These are phyloP conservation scores for Penicillium nordicum DNA, from an alignment of 2,329 filamentous ascomycete species.

Conservation along the genomic window DNA sequence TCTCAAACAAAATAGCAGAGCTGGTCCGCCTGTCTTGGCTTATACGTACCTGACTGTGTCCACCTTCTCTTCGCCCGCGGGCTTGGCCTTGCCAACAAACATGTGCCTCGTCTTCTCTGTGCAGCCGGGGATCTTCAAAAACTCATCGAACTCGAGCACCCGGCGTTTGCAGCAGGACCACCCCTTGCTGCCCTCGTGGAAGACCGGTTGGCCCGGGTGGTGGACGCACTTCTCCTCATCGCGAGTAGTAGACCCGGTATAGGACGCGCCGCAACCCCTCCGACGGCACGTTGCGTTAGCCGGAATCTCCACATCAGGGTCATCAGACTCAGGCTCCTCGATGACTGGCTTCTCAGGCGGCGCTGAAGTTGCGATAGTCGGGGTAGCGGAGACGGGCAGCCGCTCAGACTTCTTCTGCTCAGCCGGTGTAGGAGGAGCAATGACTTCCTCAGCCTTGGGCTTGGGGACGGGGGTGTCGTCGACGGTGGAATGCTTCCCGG, in stretches of 20 bases:
- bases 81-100: conserved; percentile 73
- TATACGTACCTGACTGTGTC: conserved; percentile 67
- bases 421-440: conserved; percentile 23
- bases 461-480: conserved; percentile 61
- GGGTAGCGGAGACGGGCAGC: conserved; percentile 21
- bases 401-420: conserved; percentile 17
- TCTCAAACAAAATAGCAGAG: neutral
- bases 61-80: conserved; percentile 68
- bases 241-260: conserved; percentile 56
- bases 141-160: conserved; percentile 95
- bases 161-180: conserved; percentile 95
- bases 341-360: conserved; percentile 35
- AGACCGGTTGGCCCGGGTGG: conserved; percentile 86
- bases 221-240: conserved; percentile 77
- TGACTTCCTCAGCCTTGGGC: conserved; percentile 35
- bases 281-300: conserved; percentile 74
- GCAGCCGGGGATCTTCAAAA: conserved; percentile 93
- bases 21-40: neutral
- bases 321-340: conserved; percentile 81
- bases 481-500: conserved; percentile 85
- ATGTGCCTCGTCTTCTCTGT: conserved; percentile 76
- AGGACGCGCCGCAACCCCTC: conserved; percentile 66
- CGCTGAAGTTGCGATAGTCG: conserved; percentile 32
- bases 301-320: conserved; percentile 69
- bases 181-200: conserved; percentile 97